phyloP scores from a whole-genome alignment of 2,329 filamentous ascomycete species.

The Hymenoscyphus repandus region DNA sequence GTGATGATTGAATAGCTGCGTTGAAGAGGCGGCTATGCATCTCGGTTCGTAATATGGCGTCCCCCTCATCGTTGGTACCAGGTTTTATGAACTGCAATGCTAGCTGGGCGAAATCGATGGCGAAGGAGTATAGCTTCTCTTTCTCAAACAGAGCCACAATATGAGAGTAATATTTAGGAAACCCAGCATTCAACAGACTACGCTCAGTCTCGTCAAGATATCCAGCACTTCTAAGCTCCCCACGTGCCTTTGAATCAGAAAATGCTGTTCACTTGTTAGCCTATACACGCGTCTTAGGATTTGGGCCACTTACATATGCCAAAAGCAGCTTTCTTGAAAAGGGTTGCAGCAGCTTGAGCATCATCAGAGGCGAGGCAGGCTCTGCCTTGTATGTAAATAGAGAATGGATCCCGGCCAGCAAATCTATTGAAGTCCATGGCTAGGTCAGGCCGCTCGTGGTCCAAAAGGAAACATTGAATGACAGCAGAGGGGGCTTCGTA shows the following conservation, averaged over 20 bases:
- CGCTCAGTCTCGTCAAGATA: constrained; percentile 74
- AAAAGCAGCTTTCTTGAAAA: constrained; percentile 79
- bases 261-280: constrained; percentile 22
- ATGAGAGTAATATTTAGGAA: constrained; percentile 82
- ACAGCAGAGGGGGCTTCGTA: constrained; percentile 57
- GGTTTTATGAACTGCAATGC: constrained; percentile 57
- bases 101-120: constrained; percentile 76
- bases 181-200: constrained; percentile 62
- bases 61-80: constrained; percentile 11
- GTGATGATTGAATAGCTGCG: constrained; percentile 70
- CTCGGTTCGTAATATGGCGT: constrained; percentile 49
- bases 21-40: constrained; percentile 81
- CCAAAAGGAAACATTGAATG: constrained; percentile 58
- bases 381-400: constrained; percentile 79
- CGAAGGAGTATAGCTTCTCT: constrained; percentile 69
- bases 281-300: not conserved
- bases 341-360: constrained; percentile 63
- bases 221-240: constrained; percentile 52
- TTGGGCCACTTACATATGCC: constrained; percentile 62
- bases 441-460: constrained; percentile 54
- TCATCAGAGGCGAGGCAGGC: constrained; percentile 70
- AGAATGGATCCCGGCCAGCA: constrained; percentile 53
- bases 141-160: constrained; percentile 77
- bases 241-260: constrained; percentile 19
- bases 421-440: constrained; percentile 53